A percentile compares a stretch with the other conserved stretches of the same genome.
Conservation (phyloP, 495 filamentous ascomycete genomes). For the Neurospora sp. region DNA sequence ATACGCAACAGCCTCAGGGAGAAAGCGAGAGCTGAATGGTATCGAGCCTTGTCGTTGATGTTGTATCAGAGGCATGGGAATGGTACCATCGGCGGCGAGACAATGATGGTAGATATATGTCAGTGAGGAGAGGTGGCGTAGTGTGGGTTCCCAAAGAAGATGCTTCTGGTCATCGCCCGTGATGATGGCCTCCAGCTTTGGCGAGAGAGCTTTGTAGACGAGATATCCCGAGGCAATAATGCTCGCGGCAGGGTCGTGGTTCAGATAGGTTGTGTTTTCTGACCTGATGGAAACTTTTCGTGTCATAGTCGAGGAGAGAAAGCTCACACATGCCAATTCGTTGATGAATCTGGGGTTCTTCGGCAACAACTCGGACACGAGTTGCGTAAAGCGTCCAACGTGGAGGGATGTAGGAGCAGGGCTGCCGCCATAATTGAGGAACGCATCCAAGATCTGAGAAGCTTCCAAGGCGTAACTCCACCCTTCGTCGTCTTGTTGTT, state of each 20-base stretch:
- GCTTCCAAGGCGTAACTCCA: slow-evolving; percentile 24
- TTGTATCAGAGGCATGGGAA: slow-evolving; percentile 20
- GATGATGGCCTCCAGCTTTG: slow-evolving; percentile 24
- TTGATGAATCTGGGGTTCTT: slow-evolving; percentile 35
- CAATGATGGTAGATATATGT: slow-evolving; percentile 31
- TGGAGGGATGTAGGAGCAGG: slow-evolving; percentile 7
- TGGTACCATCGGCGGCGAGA: slow-evolving; percentile 27
- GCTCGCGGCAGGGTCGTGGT: slow-evolving; percentile 11
- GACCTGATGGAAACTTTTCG: slow-evolving; percentile 17
- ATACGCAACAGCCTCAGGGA: slow-evolving; percentile 40
- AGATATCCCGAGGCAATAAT: slow-evolving; percentile 25
- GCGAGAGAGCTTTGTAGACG: slow-evolving; percentile 30
- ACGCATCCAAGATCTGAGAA: slow-evolving; percentile 15
- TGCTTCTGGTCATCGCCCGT: slow-evolving; percentile 40
- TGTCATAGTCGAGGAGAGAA: slow-evolving; percentile 18
- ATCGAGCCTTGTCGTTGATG: slow-evolving; percentile 22
- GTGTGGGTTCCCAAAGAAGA: slow-evolving; percentile 33
- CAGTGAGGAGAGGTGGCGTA: slow-evolving; percentile 24
- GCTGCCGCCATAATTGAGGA: slow-evolving; percentile 16
- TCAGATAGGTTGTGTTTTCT: slow-evolving; percentile 1
- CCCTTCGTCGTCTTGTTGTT: slow-evolving; percentile 12
- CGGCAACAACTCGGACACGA: slow-evolving; percentile 21
- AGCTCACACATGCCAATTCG: slow-evolving; percentile 26
- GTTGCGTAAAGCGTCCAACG: slow-evolving; percentile 19
- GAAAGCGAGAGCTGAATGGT: slow-evolving; percentile 12